Base-by-base conservation (phyloP, 495 filamentous ascomycete genomes). In the Annulohypoxylon moriforme region DNA sequence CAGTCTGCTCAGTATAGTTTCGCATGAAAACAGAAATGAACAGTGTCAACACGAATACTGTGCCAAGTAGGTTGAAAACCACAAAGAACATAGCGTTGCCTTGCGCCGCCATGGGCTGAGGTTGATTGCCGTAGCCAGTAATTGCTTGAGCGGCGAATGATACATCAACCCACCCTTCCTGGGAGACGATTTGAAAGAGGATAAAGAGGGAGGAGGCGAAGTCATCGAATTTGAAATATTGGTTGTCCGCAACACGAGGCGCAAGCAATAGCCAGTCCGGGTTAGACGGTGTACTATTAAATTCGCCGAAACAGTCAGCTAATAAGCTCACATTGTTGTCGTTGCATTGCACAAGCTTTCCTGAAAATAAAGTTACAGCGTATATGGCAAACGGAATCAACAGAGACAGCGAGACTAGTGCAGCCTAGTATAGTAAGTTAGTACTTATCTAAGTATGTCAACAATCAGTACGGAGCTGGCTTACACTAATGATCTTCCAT, bases 1-100 rank as follows among this genome's bases (percentile, higher is more conserved):
- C 96, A 9, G 96, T 99, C 79, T 98, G 94, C 82, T 99, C 96
- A 3, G 96, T 98, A 82, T 98, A 98, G 78, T 96, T 98, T 47
- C 96, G 92, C 96, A 99, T 99, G 79, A 99, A 99, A 53, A 99
- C 96, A 68, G 96, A 98, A 34, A 98, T 96, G 77, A 99, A 99
- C 76, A 99, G 83, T 1, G 96, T 99, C 80, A 99, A 84, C 56
- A 99, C 93, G 83, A 99, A 99, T 76, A 99, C 96, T 2, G 96
- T 93, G 24, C 94, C 94, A 64, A 99, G 87, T 71, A 99, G 87
- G 79, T 99, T 99, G 88, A 98, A 99, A 11, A 93, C 86, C 53
- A 99, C 88, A 79, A 98, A 97, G 86, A 97, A 98, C 22, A 98
- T 70, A 1, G 92, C 95, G 70, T 98, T 97, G 22, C 90, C 93